phyloP scores from a whole-genome alignment of 208 protist genomes.

The Crithidia expoeki region DNA sequence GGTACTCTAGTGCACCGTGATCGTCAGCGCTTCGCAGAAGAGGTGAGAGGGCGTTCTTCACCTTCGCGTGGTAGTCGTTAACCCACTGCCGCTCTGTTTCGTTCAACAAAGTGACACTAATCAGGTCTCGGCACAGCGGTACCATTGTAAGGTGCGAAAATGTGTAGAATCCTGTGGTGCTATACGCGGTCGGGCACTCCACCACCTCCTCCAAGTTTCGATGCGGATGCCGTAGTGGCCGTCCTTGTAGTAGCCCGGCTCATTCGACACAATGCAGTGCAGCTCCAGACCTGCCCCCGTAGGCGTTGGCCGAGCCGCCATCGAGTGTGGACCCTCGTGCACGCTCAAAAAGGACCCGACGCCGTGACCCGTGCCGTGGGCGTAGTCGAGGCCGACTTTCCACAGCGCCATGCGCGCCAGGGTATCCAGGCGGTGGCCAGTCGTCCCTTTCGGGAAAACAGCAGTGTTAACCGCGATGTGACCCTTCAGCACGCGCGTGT shows the following conservation, averaged over 20 bases:
- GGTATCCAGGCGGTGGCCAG: constrained; percentile 85
- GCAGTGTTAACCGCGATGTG: constrained; percentile 87
- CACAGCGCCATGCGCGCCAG: constrained; percentile 93
- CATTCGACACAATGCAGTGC: constrained; percentile 86
- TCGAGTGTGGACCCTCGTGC: constrained; percentile 94
- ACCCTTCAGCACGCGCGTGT: constrained; percentile 96
- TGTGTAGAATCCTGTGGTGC: constrained; percentile 61
- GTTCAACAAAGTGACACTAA: constrained; percentile 80
- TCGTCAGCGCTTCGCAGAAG: constrained; percentile 55
- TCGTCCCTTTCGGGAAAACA: constrained; percentile 89
- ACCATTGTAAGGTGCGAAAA: constrained; percentile 90
- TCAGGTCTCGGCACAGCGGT: constrained; percentile 91
- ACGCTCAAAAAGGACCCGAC: constrained; percentile 97
- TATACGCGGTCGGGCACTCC: constrained; percentile 50
- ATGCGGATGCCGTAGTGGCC: constrained; percentile 98
- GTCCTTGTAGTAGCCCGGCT: constrained; percentile 98
- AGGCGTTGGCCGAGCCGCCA: constrained; percentile 52
- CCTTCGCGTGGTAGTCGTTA: constrained; percentile 77
- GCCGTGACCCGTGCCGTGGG: constrained; percentile 97
- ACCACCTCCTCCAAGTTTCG: constrained; percentile 96
- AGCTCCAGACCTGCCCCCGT: constrained; percentile 64
- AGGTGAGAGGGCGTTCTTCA: constrained; percentile 48
- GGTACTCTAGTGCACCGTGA: constrained; percentile 58
- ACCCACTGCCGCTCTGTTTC: constrained; percentile 70
- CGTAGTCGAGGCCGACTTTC: constrained; percentile 94